Percentiles rank a stretch among this genome's conserved stretches.
These are phyloP conservation scores for Deakozyma indianensis DNA, from an alignment of 805 yeast species.

Conservation along the genomic window DNA sequence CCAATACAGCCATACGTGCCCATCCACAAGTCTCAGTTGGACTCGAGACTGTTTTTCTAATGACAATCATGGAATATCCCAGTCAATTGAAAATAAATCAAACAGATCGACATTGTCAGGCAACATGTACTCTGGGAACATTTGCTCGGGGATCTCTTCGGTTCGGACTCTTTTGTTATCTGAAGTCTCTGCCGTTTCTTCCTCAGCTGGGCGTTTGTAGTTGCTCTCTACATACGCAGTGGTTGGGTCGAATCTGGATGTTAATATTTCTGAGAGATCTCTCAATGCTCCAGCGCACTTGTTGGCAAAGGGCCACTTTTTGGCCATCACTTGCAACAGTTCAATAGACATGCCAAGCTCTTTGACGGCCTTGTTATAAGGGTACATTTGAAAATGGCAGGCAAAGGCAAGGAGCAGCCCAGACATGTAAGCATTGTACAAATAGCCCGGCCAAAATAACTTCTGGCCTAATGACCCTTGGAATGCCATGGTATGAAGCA, in stretches of 20 bases:
- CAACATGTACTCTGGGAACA: not conserved
- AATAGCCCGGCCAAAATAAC: slow-evolving; percentile 3
- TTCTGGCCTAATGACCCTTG: slow-evolving; percentile 1
- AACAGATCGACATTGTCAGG: not conserved
- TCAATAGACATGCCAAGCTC: slow-evolving; percentile 1
- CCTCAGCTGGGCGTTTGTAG: not conserved
- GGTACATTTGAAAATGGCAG: slow-evolving; percentile 1
- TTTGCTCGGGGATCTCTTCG: not conserved
- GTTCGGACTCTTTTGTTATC: not conserved
- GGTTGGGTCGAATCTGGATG: not conserved
- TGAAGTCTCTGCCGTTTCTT: not conserved
- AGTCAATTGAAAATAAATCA: slow-evolving; percentile 1
- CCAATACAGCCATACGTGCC: not conserved
- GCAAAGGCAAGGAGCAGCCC: slow-evolving; percentile 2
- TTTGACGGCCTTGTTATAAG: not conserved
- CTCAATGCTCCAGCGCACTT: not conserved
- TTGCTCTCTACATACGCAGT: not conserved
- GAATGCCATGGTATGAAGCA: not conserved
- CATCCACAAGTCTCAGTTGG: not conserved
- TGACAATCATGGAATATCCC: not conserved
- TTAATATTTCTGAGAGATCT: not conserved
- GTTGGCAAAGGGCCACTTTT: slow-evolving; percentile 3
- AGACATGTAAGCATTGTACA: slow-evolving; percentile 2
- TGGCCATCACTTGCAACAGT: slow-evolving; percentile 1
- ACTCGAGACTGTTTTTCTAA: not conserved